Evolutionary conservation across 2,329 filamentous ascomycete species (phyloP).

Genomic region (Cordyceps militaris): DNA sequence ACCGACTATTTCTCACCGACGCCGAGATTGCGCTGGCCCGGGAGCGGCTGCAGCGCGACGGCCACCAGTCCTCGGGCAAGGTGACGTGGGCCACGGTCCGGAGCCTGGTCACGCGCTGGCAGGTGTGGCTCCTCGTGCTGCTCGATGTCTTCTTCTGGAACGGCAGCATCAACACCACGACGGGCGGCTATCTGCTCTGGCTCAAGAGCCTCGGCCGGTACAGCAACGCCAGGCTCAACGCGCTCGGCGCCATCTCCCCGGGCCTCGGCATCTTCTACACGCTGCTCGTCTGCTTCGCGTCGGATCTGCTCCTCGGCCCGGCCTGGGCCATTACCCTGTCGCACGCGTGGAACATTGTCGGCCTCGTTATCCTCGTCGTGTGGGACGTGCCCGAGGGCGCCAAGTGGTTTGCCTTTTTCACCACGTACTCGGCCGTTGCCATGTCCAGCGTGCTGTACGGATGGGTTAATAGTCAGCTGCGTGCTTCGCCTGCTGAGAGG

Average conservation of each 20-base stretch:
- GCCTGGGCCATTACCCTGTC: neutral
- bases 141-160: constrained; percentile 63
- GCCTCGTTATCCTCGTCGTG: neutral
- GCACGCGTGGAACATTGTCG: neutral
- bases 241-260: neutral
- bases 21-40: constrained; percentile 23
- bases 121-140: constrained; percentile 51
- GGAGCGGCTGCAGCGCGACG: constrained; percentile 33
- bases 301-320: neutral
- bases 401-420: neutral
- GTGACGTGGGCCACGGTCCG: constrained; percentile 24
- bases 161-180: constrained; percentile 23
- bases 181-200: neutral
- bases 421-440: neutral
- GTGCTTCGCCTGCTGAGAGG: neutral
- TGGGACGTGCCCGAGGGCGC: neutral
- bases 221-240: neutral
- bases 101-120: constrained; percentile 48
- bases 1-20: constrained; percentile 20
- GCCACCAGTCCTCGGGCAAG: constrained; percentile 33
- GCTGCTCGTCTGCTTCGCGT: neutral
- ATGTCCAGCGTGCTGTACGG: neutral
- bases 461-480: neutral
- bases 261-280: neutral
- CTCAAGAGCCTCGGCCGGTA: neutral